Percentiles rank a stretch among this genome's conserved stretches.
Conservation (phyloP, 2,329 filamentous ascomycete species). For the Calonectria hongkongensis region DNA sequence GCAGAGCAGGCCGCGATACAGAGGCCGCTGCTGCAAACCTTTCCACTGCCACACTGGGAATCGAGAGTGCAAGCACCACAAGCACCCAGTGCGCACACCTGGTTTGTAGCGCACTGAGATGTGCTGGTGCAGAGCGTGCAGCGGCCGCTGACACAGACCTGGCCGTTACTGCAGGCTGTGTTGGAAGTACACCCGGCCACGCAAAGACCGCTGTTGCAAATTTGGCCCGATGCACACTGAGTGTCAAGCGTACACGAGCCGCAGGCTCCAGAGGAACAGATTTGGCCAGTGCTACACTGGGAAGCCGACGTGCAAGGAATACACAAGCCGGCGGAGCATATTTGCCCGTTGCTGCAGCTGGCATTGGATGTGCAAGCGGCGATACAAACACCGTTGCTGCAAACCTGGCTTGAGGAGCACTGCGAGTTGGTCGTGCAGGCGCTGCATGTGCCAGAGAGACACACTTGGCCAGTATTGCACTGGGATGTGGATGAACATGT, state of each 20-base stretch:
- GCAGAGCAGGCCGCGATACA: conserved; percentile 30
- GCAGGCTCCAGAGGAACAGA: conserved; percentile 34
- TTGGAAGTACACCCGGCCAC: conserved; percentile 22
- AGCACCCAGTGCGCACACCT: conserved; percentile 23
- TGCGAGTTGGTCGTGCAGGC: conserved; percentile 28
- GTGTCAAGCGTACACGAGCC: conserved; percentile 20
- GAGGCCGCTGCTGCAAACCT: conserved; percentile 31
- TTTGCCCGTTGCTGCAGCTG: conserved; percentile 29
- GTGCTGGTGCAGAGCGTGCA: conserved; percentile 30
- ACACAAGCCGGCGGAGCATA: conserved; percentile 23
- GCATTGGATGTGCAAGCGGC: conserved; percentile 36
- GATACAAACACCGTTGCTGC: conserved; percentile 28
- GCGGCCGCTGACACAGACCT: conserved; percentile 27
- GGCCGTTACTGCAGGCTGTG: conserved; percentile 30
- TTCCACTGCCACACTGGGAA: conserved; percentile 26
- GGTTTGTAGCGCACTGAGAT: conserved; percentile 23
- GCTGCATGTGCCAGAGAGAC: conserved; percentile 22
- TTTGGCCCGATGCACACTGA: conserved; percentile 31
- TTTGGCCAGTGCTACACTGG: conserved; percentile 33
- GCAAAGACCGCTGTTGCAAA: conserved; percentile 36
- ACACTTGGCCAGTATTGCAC: conserved; percentile 27
- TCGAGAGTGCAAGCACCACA: conserved; percentile 27
- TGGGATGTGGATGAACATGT: conserved; percentile 31
- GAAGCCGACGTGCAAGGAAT: conserved; percentile 21
- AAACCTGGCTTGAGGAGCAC: conserved; percentile 36